These are phyloP conservation scores for Cytospora schulzeri DNA, from an alignment of 2,329 filamentous ascomycete species.

Conservation along the genomic window DNA sequence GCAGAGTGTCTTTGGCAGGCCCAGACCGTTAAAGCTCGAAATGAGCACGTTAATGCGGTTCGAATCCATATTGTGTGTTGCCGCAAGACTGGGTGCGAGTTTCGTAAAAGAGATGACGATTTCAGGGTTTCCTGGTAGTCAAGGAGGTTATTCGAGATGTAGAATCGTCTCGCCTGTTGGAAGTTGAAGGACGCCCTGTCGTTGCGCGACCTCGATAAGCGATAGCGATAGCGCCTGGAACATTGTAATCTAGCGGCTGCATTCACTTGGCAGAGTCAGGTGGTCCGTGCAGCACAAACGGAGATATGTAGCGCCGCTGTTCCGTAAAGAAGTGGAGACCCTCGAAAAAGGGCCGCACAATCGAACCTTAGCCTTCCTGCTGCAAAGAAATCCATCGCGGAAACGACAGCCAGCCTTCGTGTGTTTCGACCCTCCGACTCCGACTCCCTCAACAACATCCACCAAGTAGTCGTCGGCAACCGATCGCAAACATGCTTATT, in stretches of 20 bases:
- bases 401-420: constrained; percentile 25
- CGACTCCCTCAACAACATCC: constrained; percentile 45
- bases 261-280: background rate
- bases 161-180: background rate
- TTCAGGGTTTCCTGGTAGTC: background rate
- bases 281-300: background rate
- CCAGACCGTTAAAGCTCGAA: constrained; percentile 80
- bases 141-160: background rate
- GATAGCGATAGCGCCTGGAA: background rate
- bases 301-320: constrained; percentile 21
- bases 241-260: background rate
- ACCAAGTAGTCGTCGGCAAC: constrained; percentile 52
- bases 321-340: constrained; percentile 3
- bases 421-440: constrained; percentile 35
- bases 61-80: constrained; percentile 52
- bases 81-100: background rate
- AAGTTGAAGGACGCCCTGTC: background rate
- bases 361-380: constrained; percentile 14
- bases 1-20: constrained; percentile 78
- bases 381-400: constrained; percentile 27
- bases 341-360: constrained; percentile 27
- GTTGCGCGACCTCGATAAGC: background rate
- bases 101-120: background rate
- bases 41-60: constrained; percentile 77
- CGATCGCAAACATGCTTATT: constrained; percentile 81